These are phyloP conservation scores for Nasturtium officinale DNA, from an alignment of 345 rosid genomes.

Conservation along the genomic window DNA sequence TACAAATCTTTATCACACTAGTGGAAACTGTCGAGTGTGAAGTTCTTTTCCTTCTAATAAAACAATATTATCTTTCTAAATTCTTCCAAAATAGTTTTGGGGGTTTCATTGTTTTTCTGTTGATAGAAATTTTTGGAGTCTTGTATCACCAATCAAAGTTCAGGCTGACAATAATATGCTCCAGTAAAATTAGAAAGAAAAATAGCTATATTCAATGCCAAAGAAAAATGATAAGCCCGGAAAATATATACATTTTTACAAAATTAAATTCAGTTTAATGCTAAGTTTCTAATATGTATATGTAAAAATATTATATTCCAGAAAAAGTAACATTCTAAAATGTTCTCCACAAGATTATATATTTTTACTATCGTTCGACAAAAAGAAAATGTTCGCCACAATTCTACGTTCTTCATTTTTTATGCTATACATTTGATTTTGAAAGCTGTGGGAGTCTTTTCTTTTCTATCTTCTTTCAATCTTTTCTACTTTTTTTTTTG, in stretches of 20 bases:
- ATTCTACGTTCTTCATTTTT: slow-evolving; percentile 15
- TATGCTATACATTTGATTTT: slow-evolving; percentile 13
- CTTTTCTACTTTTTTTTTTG: background rate
- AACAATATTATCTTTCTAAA: slow-evolving; percentile 30
- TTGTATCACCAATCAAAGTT: slow-evolving; percentile 19
- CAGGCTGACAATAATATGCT: background rate
- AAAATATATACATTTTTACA: background rate
- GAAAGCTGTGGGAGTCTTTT: slow-evolving; percentile 37
- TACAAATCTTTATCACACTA: slow-evolving; percentile 42
- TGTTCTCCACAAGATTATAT: background rate
- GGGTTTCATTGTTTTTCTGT: slow-evolving; percentile 1
- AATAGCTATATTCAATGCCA: background rate
- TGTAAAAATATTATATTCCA: background rate
- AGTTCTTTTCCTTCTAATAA: slow-evolving; percentile 26
- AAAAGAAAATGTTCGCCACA: slow-evolving; percentile 4
- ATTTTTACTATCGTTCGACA: background rate
- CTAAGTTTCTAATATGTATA: background rate
- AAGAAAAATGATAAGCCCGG: background rate
- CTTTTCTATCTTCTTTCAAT: slow-evolving; percentile 9
- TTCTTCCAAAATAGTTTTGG: slow-evolving; percentile 31
- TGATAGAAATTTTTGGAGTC: background rate
- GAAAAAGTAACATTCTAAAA: background rate
- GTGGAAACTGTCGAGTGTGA: slow-evolving; percentile 40
- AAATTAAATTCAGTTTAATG: background rate
- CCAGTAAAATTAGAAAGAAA: background rate